Base-by-base conservation (phyloP, 1,284 basidiomycete genomes). In the Heterobasidion irregulare region DNA sequence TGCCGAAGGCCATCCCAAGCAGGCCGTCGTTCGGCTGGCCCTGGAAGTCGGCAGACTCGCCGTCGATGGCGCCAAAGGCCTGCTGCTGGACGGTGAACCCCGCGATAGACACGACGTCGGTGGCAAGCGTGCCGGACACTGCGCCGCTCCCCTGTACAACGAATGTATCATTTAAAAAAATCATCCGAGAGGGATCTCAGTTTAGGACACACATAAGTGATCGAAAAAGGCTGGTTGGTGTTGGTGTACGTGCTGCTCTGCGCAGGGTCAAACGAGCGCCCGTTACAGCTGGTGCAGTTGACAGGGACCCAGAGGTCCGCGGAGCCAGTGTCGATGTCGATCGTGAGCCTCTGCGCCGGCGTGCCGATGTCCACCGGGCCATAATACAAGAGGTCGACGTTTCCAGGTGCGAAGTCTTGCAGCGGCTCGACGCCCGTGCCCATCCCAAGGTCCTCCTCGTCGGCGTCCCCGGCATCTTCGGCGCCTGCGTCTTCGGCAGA, bases 311-410 rank as follows among this genome's bases (percentile, higher is more conserved):
- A 84, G 16, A 78, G 68, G 62, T 84, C 82, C 32, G 82, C 73
- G 4, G 80, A 82, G 50, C 83, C 83, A 2, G 82, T 84, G 62
- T 84, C 82, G 58, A 83, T 66, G 62, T 81, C 77, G 26, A 83
- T 70, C 1, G 71, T 67, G 16, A 83, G 59, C 32, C 53, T 47
- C 61, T 81, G 78, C 3, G 65, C 56, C 2, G 75, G 74, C 15
- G 78, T 77, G 13, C 82, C 82, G 52, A 84, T 69, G 10, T 57
- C 10, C 41, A 79, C 54, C 0, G 66, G 58, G 2, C 79, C 82
- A 53, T 77, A 81, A 63, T 83, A 84, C 41, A 81, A 64, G 51
- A 79, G 55, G 59, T 83, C 79, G 44, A 75, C 60, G 33, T 62
- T 58, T 34, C 65, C 65, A 35, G 65, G 61, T 52, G 73, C 62